Base-by-base conservation (phyloP, 768 basidiomycete species). In the Clavulina sp. region DNA sequence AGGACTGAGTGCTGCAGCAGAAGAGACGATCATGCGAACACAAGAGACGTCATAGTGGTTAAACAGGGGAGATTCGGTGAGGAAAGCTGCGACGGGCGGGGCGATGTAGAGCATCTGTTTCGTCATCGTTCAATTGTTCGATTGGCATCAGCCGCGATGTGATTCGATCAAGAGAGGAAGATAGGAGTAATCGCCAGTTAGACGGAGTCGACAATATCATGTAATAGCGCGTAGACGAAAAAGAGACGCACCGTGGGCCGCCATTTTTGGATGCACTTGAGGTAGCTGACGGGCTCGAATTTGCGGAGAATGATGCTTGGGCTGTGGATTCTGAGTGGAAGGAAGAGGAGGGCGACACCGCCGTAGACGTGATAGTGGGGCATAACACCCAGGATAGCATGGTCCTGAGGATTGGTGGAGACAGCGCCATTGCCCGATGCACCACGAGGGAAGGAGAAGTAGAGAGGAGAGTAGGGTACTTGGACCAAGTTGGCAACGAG, bases 61-160 rank as follows among this genome's bases (percentile, higher is more conserved):
- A 4, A 68, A 61, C 5, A 66, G 50, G 1, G 61, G 62, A 5
- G 61, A 60, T 53, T 67, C 63, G 4, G 65, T 59, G 33, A 71
- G 57, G 4, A 60, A 59, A 32, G 69, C 62, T 1, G 66, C 58
- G 32, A 70, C 63, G 2, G 70, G 70, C 1, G 70, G 70, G 0
- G 63, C 64, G 30, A 62, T 33, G 21, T 57, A 58, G 1, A 56
- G 58, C 9, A 49, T 24, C 57, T 58, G 41, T 9, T 13, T 9
- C 13, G 26, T 9, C 9, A 13, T n/a, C n/a, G n/a, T n/a, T n/a
- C n/a, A n/a, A n/a, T n/a, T n/a, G n/a, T n/a, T n/a, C n/a, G n/a
- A n/a, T n/a, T n/a, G n/a, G n/a, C n/a, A n/a, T n/a, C n/a, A n/a
- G n/a, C n/a, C n/a, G n/a, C n/a, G n/a, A n/a, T n/a, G n/a, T n/a